Percentiles rank a stretch among this genome's conserved stretches.
Conservation (phyloP, 129 eudicot genomes). For the Centella asiatica region DNA sequence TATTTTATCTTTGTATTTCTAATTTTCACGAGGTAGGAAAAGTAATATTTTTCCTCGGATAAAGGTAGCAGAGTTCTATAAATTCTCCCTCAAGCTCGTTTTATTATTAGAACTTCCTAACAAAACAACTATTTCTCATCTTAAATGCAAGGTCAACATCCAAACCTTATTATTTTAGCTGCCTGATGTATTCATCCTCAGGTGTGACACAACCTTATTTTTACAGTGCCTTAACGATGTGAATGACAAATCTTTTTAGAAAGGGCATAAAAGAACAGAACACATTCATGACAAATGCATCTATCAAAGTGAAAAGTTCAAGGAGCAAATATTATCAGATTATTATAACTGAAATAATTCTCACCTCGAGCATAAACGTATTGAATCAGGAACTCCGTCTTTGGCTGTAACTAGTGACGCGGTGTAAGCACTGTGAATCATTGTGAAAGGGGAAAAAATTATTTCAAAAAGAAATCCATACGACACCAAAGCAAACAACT, state of each 20-base stretch:
- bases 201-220: no score
- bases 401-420: slow-evolving; percentile 33
- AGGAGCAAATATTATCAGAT: not conserved
- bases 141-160: no score
- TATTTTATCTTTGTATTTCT: no score
- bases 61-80: no score
- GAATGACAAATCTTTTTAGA: no score
- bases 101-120: no score
- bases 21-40: no score
- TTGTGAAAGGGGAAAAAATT: not conserved
- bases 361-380: slow-evolving; percentile 38
- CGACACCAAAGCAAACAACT: slow-evolving; percentile 9
- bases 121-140: no score
- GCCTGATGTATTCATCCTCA: no score
- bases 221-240: not conserved
- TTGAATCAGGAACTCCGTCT: slow-evolving; percentile 36
- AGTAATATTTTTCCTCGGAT: no score
- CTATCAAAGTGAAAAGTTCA: not conserved
- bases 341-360: slow-evolving; percentile 2
- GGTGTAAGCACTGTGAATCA: slow-evolving; percentile 76
- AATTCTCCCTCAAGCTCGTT: no score
- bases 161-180: no score
- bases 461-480: not conserved
- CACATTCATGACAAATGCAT: not conserved
- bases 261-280: not conserved